Conservation (phyloP, 2,329 filamentous ascomycete genomes). For the Xylaria arbuscula region DNA sequence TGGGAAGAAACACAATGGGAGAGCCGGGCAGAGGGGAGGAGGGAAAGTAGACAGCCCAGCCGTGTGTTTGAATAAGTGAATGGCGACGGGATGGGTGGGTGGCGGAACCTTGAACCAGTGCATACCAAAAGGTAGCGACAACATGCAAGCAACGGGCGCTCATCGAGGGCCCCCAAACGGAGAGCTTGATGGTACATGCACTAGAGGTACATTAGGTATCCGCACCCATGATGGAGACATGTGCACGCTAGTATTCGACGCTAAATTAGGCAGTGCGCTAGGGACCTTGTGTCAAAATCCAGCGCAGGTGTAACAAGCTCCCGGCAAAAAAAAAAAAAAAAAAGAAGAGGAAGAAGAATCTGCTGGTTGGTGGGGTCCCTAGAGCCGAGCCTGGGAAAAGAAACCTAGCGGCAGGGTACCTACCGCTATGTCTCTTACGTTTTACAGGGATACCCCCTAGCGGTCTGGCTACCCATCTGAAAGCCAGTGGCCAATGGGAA, state of each 20-base stretch:
- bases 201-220: background rate
- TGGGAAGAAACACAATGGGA: background rate
- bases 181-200: conserved; percentile 8
- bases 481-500: conserved; percentile 34
- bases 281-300: conserved; percentile 28
- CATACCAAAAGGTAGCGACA: background rate
- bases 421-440: conserved; percentile 9
- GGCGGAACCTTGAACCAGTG: conserved; percentile 26
- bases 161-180: conserved; percentile 5
- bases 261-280: background rate
- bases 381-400: conserved; percentile 13
- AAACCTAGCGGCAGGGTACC: conserved; percentile 27
- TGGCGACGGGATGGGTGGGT: conserved; percentile 36
- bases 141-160: background rate
- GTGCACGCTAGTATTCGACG: background rate
- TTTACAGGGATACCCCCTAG: conserved; percentile 27
- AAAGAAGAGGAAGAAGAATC: conserved; percentile 28
- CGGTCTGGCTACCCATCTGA: conserved; percentile 21
- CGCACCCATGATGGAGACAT: background rate
- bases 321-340: conserved; percentile 29
- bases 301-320: conserved; percentile 22
- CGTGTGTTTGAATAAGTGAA: conserved; percentile 31
- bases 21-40: conserved; percentile 6
- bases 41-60: background rate
- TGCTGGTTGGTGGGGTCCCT: conserved; percentile 32